These are phyloP conservation scores for Phytophthora podocarpi DNA, from an alignment of 352 stramenopile genomes.

Conservation along the genomic window DNA sequence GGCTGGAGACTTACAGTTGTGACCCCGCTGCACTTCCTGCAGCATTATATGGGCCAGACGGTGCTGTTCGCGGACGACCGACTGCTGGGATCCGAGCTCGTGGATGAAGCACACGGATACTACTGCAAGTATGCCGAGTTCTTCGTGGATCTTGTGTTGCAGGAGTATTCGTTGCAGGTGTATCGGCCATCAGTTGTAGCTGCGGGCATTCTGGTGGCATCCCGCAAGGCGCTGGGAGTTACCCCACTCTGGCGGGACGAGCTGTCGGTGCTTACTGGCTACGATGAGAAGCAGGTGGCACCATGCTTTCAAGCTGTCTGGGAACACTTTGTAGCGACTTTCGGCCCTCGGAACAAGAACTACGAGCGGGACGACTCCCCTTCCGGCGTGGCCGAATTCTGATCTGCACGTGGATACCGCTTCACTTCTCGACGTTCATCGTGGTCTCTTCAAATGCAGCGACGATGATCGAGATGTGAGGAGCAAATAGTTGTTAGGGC, in stretches of 20 bases:
- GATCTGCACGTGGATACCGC: conserved; percentile 15
- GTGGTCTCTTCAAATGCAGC: conserved; percentile 14
- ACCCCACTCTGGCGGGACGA: conserved; percentile 85
- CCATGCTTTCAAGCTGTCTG: conserved; percentile 87
- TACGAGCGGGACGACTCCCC: conserved; percentile 74
- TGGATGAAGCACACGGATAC: conserved; percentile 79
- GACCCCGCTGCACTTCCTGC: conserved; percentile 81
- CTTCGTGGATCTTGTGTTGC: conserved; percentile 84
- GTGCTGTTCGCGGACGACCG: conserved; percentile 83
- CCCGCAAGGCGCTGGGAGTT: conserved; percentile 78
- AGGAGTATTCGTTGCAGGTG: conserved; percentile 85
- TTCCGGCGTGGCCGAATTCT: conserved; percentile 65
- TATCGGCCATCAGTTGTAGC: conserved; percentile 85
- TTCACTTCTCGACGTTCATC: conserved; percentile 9
- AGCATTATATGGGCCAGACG: conserved; percentile 79
- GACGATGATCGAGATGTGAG: conserved; percentile 4
- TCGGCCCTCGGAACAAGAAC: conserved; percentile 74
- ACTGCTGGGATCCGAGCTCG: conserved; percentile 71
- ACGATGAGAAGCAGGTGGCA: conserved; percentile 79
- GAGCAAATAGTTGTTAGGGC: conserved; percentile 45
- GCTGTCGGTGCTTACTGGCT: conserved; percentile 78
- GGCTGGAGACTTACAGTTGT: conserved; percentile 73
- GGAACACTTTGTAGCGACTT: conserved; percentile 78
- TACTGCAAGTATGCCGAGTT: conserved; percentile 89
- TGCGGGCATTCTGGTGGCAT: conserved; percentile 75